Conservation (phyloP, 179 eudicot species). For the Vitellaria paradoxa region DNA sequence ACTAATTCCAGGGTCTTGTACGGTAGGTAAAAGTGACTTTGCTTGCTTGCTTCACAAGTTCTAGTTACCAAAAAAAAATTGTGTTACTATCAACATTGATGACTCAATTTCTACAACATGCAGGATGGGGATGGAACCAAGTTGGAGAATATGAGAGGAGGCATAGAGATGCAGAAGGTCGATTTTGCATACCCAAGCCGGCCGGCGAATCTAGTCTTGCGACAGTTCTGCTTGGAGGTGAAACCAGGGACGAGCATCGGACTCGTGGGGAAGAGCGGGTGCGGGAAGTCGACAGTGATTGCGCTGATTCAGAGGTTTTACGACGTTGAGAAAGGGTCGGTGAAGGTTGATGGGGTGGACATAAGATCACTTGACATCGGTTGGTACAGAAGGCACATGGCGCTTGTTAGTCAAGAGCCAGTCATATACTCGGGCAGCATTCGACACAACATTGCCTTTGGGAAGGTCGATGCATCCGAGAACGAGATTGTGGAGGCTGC, state of each 20-base stretch:
- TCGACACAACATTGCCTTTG: slow-evolving; percentile 44
- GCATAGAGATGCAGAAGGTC: slow-evolving; percentile 43
- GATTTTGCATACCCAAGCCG: slow-evolving; percentile 49
- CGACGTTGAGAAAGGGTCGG: slow-evolving; percentile 39
- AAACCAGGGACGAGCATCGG: slow-evolving; percentile 48
- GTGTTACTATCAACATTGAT: not conserved
- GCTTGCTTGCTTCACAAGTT: no score
- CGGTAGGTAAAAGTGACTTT: no score
- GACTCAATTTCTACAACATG: not conserved
- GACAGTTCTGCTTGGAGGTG: slow-evolving; percentile 39
- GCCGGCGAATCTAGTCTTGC: slow-evolving; percentile 29
- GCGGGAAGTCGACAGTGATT: slow-evolving; percentile 56
- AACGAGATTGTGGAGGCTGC: slow-evolving; percentile 52
- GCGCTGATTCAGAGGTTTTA: slow-evolving; percentile 50
- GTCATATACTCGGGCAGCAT: slow-evolving; percentile 48
- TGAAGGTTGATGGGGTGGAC: slow-evolving; percentile 48
- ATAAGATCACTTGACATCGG: slow-evolving; percentile 34
- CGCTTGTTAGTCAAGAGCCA: slow-evolving; percentile 61
- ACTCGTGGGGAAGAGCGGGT: slow-evolving; percentile 58
- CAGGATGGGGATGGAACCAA: slow-evolving; percentile 31
- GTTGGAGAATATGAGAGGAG: slow-evolving; percentile 33
- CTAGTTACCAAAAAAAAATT: no score
- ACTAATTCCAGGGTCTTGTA: slow-evolving; percentile 26
- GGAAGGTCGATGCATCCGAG: slow-evolving; percentile 47
- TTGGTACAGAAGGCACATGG: slow-evolving; percentile 47